Evolutionary conservation across 352 stramenopile genomes (phyloP).

Genomic region (Phytophthora podocarpi): DNA sequence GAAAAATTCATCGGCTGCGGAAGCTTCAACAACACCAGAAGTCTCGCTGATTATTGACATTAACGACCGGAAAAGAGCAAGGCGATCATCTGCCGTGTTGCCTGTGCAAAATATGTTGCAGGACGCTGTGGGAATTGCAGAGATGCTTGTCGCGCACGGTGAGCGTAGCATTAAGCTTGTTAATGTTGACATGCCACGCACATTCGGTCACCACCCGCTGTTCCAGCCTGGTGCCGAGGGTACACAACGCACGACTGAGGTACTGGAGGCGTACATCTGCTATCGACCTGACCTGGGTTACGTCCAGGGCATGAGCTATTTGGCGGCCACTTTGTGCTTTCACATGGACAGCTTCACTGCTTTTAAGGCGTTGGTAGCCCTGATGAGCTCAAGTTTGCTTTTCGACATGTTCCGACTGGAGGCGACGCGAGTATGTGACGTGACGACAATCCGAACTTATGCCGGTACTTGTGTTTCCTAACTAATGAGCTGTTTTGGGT

Average conservation of each 20-base stretch:
- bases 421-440: conserved; percentile 64
- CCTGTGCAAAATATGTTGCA: conserved; percentile 57
- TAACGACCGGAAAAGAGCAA: conserved; percentile 28
- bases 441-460: background rate
- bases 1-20: background rate
- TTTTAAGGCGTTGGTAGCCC: conserved; percentile 81
- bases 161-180: conserved; percentile 88
- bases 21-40: background rate
- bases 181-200: conserved; percentile 84
- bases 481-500: conserved; percentile 7
- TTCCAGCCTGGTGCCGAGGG: conserved; percentile 79
- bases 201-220: conserved; percentile 81
- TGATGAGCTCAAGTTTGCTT: conserved; percentile 86
- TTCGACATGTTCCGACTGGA: conserved; percentile 91
- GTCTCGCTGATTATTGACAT: background rate
- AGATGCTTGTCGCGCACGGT: conserved; percentile 79
- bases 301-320: conserved; percentile 89
- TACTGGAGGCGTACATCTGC: conserved; percentile 87
- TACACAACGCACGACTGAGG: conserved; percentile 73
- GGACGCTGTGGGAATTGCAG: conserved; percentile 75
- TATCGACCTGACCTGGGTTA: conserved; percentile 87
- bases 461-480: background rate
- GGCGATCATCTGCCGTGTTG: conserved; percentile 36
- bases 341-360: conserved; percentile 90
- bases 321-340: conserved; percentile 83